A percentile compares a stretch with the other conserved stretches of the same genome.
Evolutionary conservation across 179 eudicot genomes (phyloP).

Genomic region (Carnegiea gigantea): DNA sequence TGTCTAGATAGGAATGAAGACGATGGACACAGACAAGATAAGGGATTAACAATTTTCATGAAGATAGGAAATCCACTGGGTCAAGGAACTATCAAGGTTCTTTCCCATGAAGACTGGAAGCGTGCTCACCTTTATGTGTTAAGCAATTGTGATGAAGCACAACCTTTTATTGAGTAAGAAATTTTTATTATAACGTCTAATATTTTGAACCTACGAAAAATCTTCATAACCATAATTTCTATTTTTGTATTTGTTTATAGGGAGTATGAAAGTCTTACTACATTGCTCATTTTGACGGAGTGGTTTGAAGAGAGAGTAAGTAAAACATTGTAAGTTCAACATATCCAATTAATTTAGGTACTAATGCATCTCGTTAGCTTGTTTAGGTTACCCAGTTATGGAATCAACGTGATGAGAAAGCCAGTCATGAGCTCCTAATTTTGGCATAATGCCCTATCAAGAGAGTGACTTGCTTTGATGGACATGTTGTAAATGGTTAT

Average conservation of each 20-base stretch:
- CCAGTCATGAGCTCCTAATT: not conserved
- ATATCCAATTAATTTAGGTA: too few species aligned
- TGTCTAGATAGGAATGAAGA: not conserved
- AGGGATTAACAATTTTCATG: not conserved
- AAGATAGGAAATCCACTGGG: not conserved
- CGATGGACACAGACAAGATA: not conserved
- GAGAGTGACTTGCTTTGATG: not conserved
- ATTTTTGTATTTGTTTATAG: not conserved
- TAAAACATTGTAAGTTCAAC: not conserved
- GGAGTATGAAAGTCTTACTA: not conserved
- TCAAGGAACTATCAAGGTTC: not conserved
- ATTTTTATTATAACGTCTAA: not conserved
- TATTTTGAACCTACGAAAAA: too few species aligned
- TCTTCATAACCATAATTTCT: too few species aligned
- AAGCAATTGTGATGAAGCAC: not conserved
- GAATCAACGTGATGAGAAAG: too few species aligned
- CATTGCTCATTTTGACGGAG: not conserved
- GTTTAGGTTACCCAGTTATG: too few species aligned
- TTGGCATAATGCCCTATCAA: not conserved
- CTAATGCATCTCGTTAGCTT: too few species aligned
- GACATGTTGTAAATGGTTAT: not conserved
- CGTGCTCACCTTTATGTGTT: not conserved
- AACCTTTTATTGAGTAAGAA: not conserved
- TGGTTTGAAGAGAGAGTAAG: constrained; percentile 1
- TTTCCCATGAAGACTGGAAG: not conserved